Percentiles rank a stretch among this genome's conserved stretches.
phyloP scores from a whole-genome alignment of 208 protist species.

The Leishmania turanica region DNA sequence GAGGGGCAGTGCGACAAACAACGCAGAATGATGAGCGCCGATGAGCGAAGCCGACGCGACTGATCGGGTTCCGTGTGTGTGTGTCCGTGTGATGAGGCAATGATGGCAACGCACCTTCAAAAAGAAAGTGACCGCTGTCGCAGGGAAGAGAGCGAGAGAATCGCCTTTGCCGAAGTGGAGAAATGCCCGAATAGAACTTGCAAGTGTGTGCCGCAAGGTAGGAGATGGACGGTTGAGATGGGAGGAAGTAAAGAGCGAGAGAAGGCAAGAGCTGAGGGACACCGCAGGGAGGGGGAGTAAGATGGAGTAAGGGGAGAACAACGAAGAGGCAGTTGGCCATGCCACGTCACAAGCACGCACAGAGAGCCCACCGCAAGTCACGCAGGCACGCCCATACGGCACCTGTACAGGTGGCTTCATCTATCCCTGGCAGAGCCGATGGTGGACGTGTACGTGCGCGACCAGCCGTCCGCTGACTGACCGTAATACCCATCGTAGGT shows the following conservation, averaged over 20 bases:
- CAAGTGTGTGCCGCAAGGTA: background rate
- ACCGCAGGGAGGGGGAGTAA: background rate
- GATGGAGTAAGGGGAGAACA: background rate
- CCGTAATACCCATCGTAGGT: background rate
- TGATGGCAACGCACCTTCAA: background rate
- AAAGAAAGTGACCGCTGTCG: background rate
- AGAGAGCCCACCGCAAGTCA: background rate
- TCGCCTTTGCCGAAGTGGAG: background rate
- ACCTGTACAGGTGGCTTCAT: background rate
- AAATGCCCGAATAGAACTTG: background rate
- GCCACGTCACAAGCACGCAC: background rate
- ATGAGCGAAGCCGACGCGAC: background rate
- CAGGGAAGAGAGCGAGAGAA: background rate
- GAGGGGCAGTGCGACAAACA: background rate
- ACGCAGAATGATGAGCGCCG: background rate
- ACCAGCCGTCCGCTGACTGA: background rate
- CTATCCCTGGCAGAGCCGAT: background rate
- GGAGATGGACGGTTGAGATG: background rate
- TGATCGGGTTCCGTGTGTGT: background rate
- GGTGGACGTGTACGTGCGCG: background rate
- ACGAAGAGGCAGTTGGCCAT: background rate
- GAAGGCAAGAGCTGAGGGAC: background rate
- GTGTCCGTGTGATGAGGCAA: background rate
- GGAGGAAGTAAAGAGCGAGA: background rate
- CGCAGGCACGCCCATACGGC: background rate